A percentile compares a stretch with the other conserved stretches of the same genome.
Conservation (phyloP, 2,329 filamentous ascomycete genomes). For the Cordyceps sp. region DNA sequence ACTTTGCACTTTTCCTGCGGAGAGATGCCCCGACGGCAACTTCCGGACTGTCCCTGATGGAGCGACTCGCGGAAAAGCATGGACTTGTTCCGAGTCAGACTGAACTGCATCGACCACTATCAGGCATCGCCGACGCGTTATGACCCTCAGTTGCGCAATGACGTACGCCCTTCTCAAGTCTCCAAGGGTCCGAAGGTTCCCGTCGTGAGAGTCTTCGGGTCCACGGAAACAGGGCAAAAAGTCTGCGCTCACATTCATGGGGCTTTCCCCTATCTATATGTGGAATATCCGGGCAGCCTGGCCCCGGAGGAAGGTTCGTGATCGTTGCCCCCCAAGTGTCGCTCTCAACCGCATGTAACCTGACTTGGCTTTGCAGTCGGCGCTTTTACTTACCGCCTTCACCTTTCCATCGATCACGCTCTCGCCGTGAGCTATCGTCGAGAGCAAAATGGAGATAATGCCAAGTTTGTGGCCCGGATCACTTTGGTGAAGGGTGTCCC, state of each 20-base stretch:
- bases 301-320: slow-evolving; percentile 47
- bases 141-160: slow-evolving; percentile 61
- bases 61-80: slow-evolving; percentile 10
- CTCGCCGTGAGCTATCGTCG: slow-evolving; percentile 71
- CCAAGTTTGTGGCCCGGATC: slow-evolving; percentile 72
- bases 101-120: slow-evolving; percentile 95
- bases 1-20: not conserved
- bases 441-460: slow-evolving; percentile 50
- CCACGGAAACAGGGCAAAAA: slow-evolving; percentile 87
- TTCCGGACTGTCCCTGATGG: slow-evolving; percentile 5
- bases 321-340: too few species aligned
- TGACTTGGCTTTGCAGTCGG: slow-evolving; percentile 34
- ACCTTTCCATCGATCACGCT: slow-evolving; percentile 80
- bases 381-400: slow-evolving; percentile 59
- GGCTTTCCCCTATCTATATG: slow-evolving; percentile 87
- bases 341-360: not conserved
- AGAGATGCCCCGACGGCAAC: not conserved
- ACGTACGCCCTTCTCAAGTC: slow-evolving; percentile 39
- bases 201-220: slow-evolving; percentile 78
- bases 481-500: slow-evolving; percentile 84
- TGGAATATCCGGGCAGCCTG: slow-evolving; percentile 64
- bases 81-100: slow-evolving; percentile 70
- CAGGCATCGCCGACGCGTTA: slow-evolving; percentile 63
- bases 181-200: slow-evolving; percentile 59
- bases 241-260: slow-evolving; percentile 94